A percentile compares a stretch with the other conserved stretches of the same genome.
Conservation (phyloP, 2,329 filamentous ascomycete species). For the Raffaelea deltoideospora region DNA sequence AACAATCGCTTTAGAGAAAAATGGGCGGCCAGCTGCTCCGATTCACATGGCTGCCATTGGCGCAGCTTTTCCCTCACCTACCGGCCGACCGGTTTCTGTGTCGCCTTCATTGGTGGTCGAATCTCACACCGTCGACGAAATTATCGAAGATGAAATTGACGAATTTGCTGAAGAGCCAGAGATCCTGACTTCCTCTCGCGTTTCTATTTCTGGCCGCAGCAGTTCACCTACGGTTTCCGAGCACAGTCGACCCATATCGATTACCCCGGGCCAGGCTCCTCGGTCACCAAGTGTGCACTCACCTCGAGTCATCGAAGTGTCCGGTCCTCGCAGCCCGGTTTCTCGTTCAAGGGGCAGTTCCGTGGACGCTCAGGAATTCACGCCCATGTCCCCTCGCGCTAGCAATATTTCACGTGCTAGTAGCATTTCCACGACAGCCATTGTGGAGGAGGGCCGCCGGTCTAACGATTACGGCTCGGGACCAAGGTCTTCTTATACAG, state of each 20-base stretch:
- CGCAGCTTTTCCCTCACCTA: slow-evolving; percentile 4
- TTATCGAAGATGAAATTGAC: slow-evolving; percentile 33
- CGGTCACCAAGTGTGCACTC: slow-evolving; percentile 36
- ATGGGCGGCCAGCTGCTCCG: not conserved
- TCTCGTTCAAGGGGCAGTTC: slow-evolving; percentile 32
- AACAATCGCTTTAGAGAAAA: too few relatives aligned
- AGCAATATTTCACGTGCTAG: slow-evolving; percentile 24
- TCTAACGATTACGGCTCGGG: slow-evolving; percentile 8
- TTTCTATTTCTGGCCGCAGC: slow-evolving; percentile 36
- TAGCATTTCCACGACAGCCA: slow-evolving; percentile 24
- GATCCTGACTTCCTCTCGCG: slow-evolving; percentile 39
- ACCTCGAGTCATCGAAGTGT: slow-evolving; percentile 42
- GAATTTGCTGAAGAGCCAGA: slow-evolving; percentile 43
- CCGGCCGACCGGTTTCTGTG: slow-evolving; percentile 1
- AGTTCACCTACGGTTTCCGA: slow-evolving; percentile 35
- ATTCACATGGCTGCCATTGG: slow-evolving; percentile 4
- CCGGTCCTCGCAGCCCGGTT: slow-evolving; percentile 33
- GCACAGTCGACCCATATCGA: slow-evolving; percentile 22
- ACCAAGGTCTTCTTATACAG: slow-evolving; percentile 1
- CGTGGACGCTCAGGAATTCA: slow-evolving; percentile 26
- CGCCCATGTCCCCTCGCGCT: slow-evolving; percentile 17
- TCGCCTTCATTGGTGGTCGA: slow-evolving; percentile 10
- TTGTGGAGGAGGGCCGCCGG: slow-evolving; percentile 22
- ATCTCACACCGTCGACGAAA: slow-evolving; percentile 34
- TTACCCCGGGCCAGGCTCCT: slow-evolving; percentile 22